phyloP scores from a whole-genome alignment of 352 stramenopile genomes.

The Phytophthora sp. region DNA sequence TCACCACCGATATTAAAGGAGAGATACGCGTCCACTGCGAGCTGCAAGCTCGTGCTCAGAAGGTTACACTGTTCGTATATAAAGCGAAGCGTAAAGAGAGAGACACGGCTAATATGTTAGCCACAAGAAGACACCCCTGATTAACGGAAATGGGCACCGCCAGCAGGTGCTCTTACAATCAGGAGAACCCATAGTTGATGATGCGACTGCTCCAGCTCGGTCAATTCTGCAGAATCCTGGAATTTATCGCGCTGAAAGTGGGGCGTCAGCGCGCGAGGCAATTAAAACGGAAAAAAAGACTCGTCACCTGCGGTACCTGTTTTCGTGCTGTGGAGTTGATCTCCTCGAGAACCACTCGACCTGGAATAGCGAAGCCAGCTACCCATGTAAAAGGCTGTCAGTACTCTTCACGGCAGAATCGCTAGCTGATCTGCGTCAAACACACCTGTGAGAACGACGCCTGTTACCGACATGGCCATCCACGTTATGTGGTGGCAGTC shows the following conservation, averaged over 20 bases:
- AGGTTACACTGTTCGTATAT: constrained; percentile 60
- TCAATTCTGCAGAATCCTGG: constrained; percentile 40
- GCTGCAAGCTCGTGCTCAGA: constrained; percentile 62
- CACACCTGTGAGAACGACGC: constrained; percentile 62
- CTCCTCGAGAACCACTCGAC: constrained; percentile 64
- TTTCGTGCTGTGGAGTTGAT: constrained; percentile 56
- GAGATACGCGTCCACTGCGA: constrained; percentile 68
- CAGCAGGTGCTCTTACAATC: constrained; percentile 43
- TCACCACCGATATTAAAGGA: constrained; percentile 56
- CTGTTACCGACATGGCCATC: constrained; percentile 70
- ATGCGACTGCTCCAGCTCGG: constrained; percentile 71
- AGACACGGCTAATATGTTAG: constrained; percentile 5
- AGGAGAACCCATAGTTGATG: constrained; percentile 73
- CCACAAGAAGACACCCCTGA: neutral
- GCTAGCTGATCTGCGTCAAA: neutral
- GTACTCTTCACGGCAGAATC: neutral
- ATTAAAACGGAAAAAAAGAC: neutral
- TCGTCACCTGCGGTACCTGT: constrained; percentile 42
- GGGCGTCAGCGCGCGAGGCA: neutral
- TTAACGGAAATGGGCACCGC: neutral
- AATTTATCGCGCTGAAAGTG: constrained; percentile 40
- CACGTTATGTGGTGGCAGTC: constrained; percentile 77
- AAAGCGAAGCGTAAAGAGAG: constrained; percentile 2
- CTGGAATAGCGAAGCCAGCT: constrained; percentile 71
- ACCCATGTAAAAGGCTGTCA: neutral